Percentiles rank a stretch among this genome's conserved stretches.
Conservation (phyloP, 352 stramenopile species). For the Phytophthora pistaciae region DNA sequence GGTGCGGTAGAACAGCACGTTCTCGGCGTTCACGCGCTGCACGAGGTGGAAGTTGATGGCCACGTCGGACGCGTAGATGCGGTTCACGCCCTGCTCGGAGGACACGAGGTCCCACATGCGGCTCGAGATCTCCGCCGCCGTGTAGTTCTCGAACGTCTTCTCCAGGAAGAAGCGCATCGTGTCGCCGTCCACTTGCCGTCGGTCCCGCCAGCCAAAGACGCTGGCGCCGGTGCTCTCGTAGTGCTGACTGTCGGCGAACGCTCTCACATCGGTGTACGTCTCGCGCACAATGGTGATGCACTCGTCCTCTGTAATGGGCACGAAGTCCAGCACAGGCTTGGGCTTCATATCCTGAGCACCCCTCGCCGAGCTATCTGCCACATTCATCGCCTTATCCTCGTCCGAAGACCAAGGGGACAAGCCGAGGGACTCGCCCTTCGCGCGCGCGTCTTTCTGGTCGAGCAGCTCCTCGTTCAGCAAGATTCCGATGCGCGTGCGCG, state of each 20-base stretch:
- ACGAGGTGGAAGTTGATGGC: conserved; percentile 61
- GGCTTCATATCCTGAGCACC: conserved; percentile 10
- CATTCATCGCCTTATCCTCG: not conserved
- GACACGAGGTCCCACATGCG: conserved; percentile 73
- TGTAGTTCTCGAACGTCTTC: conserved; percentile 61
- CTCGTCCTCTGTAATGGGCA: conserved; percentile 50
- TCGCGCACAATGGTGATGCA: conserved; percentile 55
- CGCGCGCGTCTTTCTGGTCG: conserved; percentile 41
- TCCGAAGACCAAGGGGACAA: conserved; percentile 10
- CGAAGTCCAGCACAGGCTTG: conserved; percentile 30
- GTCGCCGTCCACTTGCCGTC: conserved; percentile 54
- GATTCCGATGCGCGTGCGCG: conserved; percentile 61
- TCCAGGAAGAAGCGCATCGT: conserved; percentile 71
- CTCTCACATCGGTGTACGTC: conserved; percentile 54
- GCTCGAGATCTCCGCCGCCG: conserved; percentile 47
- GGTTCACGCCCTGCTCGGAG: conserved; percentile 58
- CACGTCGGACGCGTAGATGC: conserved; percentile 69
- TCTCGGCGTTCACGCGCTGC: conserved; percentile 61
- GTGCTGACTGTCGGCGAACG: conserved; percentile 49
- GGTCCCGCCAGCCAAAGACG: conserved; percentile 76
- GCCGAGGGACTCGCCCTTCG: conserved; percentile 23
- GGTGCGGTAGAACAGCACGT: conserved; percentile 74
- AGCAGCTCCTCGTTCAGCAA: conserved; percentile 62
- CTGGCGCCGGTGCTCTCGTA: conserved; percentile 56
- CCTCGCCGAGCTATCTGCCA: not conserved